A percentile compares a stretch with the other conserved stretches of the same genome.
phyloP scores from a whole-genome alignment of 2,329 filamentous ascomycete species.

The Aspergillus puulaauensis region DNA sequence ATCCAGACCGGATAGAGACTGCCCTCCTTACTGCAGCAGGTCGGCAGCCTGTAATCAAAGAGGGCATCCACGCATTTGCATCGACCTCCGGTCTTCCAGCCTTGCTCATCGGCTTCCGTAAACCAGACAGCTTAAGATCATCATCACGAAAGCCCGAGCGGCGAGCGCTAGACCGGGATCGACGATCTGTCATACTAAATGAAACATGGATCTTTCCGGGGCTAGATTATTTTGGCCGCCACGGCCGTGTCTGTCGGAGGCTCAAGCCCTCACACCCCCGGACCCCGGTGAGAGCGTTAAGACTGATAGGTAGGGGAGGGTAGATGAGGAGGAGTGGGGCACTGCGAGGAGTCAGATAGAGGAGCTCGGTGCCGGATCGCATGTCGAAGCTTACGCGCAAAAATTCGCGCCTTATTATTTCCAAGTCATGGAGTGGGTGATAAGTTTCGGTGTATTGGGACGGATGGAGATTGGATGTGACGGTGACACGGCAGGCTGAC shows the following conservation, averaged over 20 bases:
- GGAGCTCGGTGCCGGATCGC: not conserved
- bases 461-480: constrained; percentile 18
- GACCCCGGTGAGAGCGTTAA: constrained; percentile 1
- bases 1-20: not conserved
- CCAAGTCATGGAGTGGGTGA: constrained; percentile 2
- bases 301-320: not conserved
- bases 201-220: constrained; percentile 6
- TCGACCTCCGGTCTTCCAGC: constrained; percentile 3
- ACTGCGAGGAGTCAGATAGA: not conserved
- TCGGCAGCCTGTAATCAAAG: constrained; percentile 8
- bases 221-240: not conserved
- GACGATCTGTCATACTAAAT: constrained; percentile 7
- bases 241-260: not conserved
- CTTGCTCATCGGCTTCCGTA: constrained; percentile 5
- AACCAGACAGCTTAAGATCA: constrained; percentile 1
- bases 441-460: constrained; percentile 12
- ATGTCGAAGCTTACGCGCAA: not conserved
- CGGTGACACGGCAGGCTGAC: constrained; percentile 13
- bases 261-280: constrained; percentile 1
- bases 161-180: not conserved
- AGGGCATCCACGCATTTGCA: constrained; percentile 7
- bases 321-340: not conserved
- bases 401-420: constrained; percentile 4
- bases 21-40: constrained; percentile 6
- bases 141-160: constrained; percentile 4